These are phyloP conservation scores for Chenopodium album DNA, from an alignment of 148 eudicot species.

Conservation along the genomic window DNA sequence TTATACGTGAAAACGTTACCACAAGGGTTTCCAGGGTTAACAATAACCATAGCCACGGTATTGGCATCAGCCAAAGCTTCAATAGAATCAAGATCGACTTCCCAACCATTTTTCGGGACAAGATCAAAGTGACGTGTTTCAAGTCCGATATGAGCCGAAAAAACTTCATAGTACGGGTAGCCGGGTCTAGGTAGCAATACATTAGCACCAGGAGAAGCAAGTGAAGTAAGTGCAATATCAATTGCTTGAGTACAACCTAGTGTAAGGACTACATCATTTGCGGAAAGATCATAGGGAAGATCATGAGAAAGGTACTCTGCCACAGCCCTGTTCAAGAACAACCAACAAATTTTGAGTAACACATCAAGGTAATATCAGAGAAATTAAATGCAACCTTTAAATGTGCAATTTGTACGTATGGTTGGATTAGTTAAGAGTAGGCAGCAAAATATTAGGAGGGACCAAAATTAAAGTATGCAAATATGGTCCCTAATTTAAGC, in stretches of 20 bases:
- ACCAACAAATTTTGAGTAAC: background rate
- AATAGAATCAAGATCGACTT: constrained; percentile 57
- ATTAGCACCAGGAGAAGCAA: constrained; percentile 65
- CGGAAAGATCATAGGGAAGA: constrained; percentile 46
- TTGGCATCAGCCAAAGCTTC: constrained; percentile 60
- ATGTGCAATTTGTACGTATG: background rate
- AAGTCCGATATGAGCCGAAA: constrained; percentile 45
- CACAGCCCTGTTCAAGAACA: constrained; percentile 46
- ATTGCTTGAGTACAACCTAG: constrained; percentile 65
- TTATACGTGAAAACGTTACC: constrained; percentile 62
- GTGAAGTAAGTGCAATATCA: constrained; percentile 38
- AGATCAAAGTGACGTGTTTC: constrained; percentile 68
- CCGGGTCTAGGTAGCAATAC: constrained; percentile 65
- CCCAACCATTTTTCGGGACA: constrained; percentile 63
- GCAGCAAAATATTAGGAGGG: background rate
- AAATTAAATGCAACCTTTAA: background rate
- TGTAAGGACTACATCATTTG: constrained; percentile 56
- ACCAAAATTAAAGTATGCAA: background rate
- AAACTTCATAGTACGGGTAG: constrained; percentile 57
- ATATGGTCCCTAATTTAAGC: background rate
- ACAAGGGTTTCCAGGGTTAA: constrained; percentile 82
- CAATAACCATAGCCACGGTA: constrained; percentile 66
- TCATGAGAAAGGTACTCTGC: constrained; percentile 60
- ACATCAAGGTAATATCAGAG: background rate
- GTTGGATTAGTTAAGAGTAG: background rate